Evolutionary conservation across 441 rosid genomes (phyloP).

Genomic region (Brassica hybrid): DNA sequence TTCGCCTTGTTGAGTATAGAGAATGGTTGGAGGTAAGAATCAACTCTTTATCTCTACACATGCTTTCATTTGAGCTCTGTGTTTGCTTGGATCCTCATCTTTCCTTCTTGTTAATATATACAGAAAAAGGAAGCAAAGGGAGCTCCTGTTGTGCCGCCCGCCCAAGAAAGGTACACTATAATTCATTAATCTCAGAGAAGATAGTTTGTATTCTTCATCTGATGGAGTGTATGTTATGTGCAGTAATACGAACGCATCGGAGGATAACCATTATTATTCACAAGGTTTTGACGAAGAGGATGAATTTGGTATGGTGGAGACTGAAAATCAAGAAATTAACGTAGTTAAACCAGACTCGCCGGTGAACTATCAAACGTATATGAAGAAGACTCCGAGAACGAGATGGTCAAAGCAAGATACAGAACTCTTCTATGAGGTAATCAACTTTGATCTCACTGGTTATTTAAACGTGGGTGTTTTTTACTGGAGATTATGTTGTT

Average conservation of each 20-base stretch:
- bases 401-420: conserved; percentile 94
- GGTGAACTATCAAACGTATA: conserved; percentile 75
- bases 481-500: not conserved
- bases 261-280: conserved; percentile 37
- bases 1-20: conserved; percentile 69
- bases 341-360: conserved; percentile 38
- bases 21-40: conserved; percentile 65
- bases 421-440: conserved; percentile 78
- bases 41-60: not conserved
- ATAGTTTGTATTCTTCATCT: conserved; percentile 11
- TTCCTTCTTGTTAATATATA: conserved; percentile 29
- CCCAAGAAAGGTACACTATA: conserved; percentile 70
- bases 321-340: conserved; percentile 39
- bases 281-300: conserved; percentile 46
- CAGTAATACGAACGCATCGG: conserved; percentile 26
- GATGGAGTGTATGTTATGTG: conserved; percentile 24
- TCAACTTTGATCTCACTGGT: not conserved
- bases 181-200: no score
- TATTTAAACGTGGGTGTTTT: not conserved
- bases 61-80: not conserved
- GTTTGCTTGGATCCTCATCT: not conserved
- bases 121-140: conserved; percentile 73
- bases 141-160: conserved; percentile 37
- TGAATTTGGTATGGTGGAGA: conserved; percentile 51
- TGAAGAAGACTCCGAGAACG: conserved; percentile 63